Conservation (phyloP, 1,284 basidiomycete genomes). For the Malassezia sp. region DNA sequence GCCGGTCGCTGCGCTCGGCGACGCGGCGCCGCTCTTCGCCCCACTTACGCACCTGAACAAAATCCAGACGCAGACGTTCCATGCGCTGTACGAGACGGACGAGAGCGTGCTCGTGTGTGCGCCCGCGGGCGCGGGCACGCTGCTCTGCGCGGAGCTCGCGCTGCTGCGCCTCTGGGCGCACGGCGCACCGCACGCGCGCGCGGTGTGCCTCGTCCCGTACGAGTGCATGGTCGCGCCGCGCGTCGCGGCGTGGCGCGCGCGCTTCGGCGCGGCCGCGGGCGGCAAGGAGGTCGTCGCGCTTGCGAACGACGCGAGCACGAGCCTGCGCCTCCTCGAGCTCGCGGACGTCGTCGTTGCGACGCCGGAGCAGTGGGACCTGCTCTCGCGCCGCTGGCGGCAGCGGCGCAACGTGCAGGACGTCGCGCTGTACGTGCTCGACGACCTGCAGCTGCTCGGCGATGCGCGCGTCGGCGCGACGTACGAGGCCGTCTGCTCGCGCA, state of each 20-base stretch:
- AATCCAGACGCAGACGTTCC: constrained; percentile 98
- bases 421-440: constrained; percentile 84
- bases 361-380: constrained; percentile 79
- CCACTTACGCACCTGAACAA: constrained; percentile 89
- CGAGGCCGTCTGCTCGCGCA: constrained; percentile 85
- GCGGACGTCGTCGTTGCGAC: constrained; percentile 78
- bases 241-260: constrained; percentile 74
- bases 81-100: constrained; percentile 86
- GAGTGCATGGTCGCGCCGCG: constrained; percentile 91
- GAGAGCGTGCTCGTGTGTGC: constrained; percentile 93
- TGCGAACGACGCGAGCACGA: constrained; percentile 87
- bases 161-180: constrained; percentile 83
- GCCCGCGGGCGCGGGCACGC: constrained; percentile 92
- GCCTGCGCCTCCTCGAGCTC: constrained; percentile 70
- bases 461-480: constrained; percentile 88
- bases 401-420: constrained; percentile 91
- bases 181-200: no score
- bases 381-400: constrained; percentile 92
- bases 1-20: constrained; percentile 77
- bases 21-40: constrained; percentile 70
- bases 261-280: constrained; percentile 72
- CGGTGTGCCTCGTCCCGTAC: constrained; percentile 90
- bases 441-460: constrained; percentile 77
- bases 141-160: constrained; percentile 91
- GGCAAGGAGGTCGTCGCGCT: constrained; percentile 85